Evolutionary conservation across 2,329 filamentous ascomycete genomes (phyloP).

Genomic region (Fusarium subglutinans): DNA sequence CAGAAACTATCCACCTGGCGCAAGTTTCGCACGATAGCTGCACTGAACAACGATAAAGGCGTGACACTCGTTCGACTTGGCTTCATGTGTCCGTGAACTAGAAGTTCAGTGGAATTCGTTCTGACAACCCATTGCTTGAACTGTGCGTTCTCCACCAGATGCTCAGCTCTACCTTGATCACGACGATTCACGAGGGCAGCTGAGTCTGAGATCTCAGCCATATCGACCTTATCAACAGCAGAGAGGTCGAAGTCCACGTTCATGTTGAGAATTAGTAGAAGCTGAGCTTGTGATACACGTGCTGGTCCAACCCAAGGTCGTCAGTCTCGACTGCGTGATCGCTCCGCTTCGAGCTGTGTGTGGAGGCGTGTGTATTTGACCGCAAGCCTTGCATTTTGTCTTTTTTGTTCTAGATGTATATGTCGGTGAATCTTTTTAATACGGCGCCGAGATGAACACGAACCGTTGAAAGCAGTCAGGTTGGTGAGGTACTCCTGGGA

Average conservation of each 20-base stretch:
- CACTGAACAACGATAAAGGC: not conserved
- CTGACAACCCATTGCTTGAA: not conserved
- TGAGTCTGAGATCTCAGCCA: not conserved
- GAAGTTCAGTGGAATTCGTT: not conserved
- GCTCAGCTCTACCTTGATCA: not conserved
- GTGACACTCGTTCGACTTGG: not conserved
- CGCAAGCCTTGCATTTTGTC: not conserved
- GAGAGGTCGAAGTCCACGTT: not conserved
- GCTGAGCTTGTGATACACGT: not conserved
- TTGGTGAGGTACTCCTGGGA: not conserved
- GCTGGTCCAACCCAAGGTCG: not conserved
- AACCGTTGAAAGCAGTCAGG: not conserved
- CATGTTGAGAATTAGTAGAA: not conserved
- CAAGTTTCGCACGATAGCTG: not conserved
- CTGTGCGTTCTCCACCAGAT: not conserved
- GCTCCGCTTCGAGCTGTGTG: accelerated
- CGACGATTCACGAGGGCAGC: not conserved
- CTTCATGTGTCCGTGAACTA: not conserved
- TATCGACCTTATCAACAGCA: not conserved
- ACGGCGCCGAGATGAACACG: accelerated
- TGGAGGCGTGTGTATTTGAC: not conserved
- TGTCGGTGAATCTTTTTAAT: accelerated
- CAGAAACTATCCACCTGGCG: not conserved
- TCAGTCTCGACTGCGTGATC: not conserved
- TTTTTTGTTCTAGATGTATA: not conserved